Percentiles rank a stretch among this genome's conserved stretches.
These are phyloP conservation scores for Cryptomeria japonica DNA, from an alignment of 75 land plant species.

Conservation along the genomic window DNA sequence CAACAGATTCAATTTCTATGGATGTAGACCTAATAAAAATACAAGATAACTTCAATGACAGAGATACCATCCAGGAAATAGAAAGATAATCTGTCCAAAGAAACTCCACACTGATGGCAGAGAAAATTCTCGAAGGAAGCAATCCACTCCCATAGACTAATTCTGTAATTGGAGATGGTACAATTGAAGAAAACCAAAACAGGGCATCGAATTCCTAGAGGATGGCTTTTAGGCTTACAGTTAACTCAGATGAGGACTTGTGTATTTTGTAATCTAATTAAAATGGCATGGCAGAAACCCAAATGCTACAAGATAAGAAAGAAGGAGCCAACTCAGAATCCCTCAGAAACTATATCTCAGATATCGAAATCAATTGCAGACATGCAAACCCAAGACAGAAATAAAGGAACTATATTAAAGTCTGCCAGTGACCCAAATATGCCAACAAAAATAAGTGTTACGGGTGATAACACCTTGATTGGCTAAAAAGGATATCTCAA, in stretches of 20 bases:
- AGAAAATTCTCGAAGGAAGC: background rate
- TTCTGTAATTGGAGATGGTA: background rate
- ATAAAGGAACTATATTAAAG: background rate
- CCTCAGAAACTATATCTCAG: background rate
- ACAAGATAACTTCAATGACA: background rate
- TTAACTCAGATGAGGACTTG: background rate
- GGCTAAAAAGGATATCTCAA: background rate
- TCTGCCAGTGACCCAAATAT: background rate
- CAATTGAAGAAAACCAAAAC: background rate
- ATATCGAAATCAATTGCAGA: background rate
- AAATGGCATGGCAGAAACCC: background rate
- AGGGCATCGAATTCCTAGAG: background rate
- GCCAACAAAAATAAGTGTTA: background rate
- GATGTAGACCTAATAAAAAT: background rate
- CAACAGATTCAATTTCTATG: background rate
- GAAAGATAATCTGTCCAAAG: background rate
- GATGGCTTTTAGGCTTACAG: background rate
- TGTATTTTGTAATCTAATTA: background rate
- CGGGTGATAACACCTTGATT: background rate
- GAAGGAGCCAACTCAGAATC: background rate
- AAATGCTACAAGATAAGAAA: background rate
- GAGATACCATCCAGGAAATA: background rate
- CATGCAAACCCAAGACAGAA: background rate
- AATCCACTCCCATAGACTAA: background rate
- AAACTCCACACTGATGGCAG: background rate